Conservation (phyloP, 768 basidiomycete species). For the Podaxis rugospora region DNA sequence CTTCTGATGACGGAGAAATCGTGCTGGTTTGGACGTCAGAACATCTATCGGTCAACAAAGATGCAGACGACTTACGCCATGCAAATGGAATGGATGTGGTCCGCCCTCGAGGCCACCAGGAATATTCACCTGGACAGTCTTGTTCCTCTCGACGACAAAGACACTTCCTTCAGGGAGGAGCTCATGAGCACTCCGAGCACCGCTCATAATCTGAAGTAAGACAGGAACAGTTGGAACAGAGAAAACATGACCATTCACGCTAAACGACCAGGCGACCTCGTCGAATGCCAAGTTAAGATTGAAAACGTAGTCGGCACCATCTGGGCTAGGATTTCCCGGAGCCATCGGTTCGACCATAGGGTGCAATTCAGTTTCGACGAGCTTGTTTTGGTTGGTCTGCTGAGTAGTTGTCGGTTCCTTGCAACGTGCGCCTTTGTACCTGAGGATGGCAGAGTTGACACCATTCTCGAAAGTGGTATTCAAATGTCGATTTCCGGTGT, state of each 20-base stretch:
- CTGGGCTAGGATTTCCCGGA: conserved; percentile 19
- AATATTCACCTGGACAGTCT: conserved; percentile 46
- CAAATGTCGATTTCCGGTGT: conserved; percentile 13
- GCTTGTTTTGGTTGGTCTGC: conserved; percentile 5
- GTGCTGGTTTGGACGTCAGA: conserved; percentile 17
- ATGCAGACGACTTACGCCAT: conserved; percentile 31
- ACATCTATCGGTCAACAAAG: not conserved
- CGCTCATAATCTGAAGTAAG: conserved; percentile 47
- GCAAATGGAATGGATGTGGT: conserved; percentile 42
- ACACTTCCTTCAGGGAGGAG: conserved; percentile 38
- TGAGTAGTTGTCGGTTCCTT: conserved; percentile 20
- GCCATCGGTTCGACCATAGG: conserved; percentile 16
- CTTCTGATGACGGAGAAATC: conserved; percentile 38
- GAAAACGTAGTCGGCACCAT: conserved; percentile 19
- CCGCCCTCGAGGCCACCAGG: conserved; percentile 23
- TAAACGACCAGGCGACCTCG: not conserved
- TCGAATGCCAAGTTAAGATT: conserved; percentile 17
- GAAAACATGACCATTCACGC: conserved; percentile 10
- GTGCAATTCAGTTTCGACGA: conserved; percentile 20
- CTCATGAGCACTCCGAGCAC: conserved; percentile 32
- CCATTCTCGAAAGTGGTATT: conserved; percentile 22
- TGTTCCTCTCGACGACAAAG: conserved; percentile 39
- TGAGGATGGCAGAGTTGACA: conserved; percentile 40
- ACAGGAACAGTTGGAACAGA: conserved; percentile 37
- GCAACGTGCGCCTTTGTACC: conserved; percentile 33